phyloP scores from a whole-genome alignment of 495 filamentous ascomycete species.

The Neurospora hispaniola region DNA sequence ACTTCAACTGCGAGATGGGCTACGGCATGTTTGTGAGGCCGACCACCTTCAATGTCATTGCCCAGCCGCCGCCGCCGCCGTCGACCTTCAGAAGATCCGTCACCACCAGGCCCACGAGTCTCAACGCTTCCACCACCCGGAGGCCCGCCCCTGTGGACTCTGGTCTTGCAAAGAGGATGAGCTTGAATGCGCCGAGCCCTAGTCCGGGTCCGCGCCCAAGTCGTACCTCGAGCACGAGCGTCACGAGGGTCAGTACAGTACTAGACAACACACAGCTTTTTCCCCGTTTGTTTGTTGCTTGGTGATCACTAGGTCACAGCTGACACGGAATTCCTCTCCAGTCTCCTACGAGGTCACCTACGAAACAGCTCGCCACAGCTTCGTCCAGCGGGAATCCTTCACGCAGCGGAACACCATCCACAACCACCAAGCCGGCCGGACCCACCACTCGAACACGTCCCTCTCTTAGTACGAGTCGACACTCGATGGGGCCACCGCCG shows the following conservation, averaged over 20 bases:
- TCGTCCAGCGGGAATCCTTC: slow-evolving; percentile 46
- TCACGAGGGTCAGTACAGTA: slow-evolving; percentile 42
- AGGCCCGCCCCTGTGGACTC: slow-evolving; percentile 34
- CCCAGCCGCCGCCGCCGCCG: slow-evolving; percentile 34
- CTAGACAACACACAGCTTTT: no score
- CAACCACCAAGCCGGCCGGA: slow-evolving; percentile 31
- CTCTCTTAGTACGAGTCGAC: slow-evolving; percentile 36
- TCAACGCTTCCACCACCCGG: slow-evolving; percentile 16
- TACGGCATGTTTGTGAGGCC: slow-evolving; percentile 86
- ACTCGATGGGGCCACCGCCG: slow-evolving; percentile 59
- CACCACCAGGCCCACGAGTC: slow-evolving; percentile 29
- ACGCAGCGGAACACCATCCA: slow-evolving; percentile 50
- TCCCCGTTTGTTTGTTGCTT: neutral
- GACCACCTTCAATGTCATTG: slow-evolving; percentile 47
- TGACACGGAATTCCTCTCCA: slow-evolving; percentile 15
- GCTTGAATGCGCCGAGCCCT: slow-evolving; percentile 56
- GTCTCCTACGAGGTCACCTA: slow-evolving; percentile 73
- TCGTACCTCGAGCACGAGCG: slow-evolving; percentile 40
- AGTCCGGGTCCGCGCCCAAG: slow-evolving; percentile 43
- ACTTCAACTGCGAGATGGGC: slow-evolving; percentile 73
- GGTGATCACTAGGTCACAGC: neutral
- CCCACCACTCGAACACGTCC: slow-evolving; percentile 40
- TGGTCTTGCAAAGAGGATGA: slow-evolving; percentile 48
- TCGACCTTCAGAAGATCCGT: slow-evolving; percentile 20
- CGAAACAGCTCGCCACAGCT: slow-evolving; percentile 56